Base-by-base conservation (phyloP, 1,139 yeast species). In the Suhomyces kunorum region DNA sequence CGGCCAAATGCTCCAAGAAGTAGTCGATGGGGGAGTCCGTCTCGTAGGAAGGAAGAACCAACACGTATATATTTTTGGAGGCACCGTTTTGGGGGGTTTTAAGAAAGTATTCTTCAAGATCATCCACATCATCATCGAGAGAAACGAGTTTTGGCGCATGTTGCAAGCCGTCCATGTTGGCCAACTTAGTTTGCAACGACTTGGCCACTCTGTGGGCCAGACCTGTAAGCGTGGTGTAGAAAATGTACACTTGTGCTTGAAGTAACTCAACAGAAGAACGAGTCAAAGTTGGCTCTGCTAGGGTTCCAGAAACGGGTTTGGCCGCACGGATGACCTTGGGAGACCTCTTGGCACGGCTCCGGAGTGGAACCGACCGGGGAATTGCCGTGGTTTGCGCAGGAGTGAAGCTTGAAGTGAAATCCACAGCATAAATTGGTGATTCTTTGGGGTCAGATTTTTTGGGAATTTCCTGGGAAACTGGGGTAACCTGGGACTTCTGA, bases 21-120 rank as follows among this genome's bases (percentile, higher is more conserved):
- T 81, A 89, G 61, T 89, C 98, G 34, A 90, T 74, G 8, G 97
- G 96, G 1, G 95, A 86, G 61, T 89, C 97, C 0, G 90, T 86
- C 53, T 88, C 97, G 58, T 89, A 89, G 0, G 96, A 87, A 2
- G 98, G 98, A 20, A 89, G 69, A 12, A 89, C 87, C 48, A 89
- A 53, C 17, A 90, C 58, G 54, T 87, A 89, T n/a, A 87, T 65
- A 32, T 79, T 70, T 40, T 69, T 66, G 9, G 53, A 47, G 22
- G 49, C 54, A 6, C 63, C 64, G 20, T 61, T 55, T 6, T 58
- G 50, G 6, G 88, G 87, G 11, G 83, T 80, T 34, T 79, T 73
- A 34, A 87, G 71, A 61, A 89, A 89, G 61, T 79, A 89, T 44
- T 86, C 85, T 55, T 89, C 97, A 42, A 87, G 66, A 60, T 89